phyloP scores from a whole-genome alignment of 257 asterid species.

The Solanum dulcamara region DNA sequence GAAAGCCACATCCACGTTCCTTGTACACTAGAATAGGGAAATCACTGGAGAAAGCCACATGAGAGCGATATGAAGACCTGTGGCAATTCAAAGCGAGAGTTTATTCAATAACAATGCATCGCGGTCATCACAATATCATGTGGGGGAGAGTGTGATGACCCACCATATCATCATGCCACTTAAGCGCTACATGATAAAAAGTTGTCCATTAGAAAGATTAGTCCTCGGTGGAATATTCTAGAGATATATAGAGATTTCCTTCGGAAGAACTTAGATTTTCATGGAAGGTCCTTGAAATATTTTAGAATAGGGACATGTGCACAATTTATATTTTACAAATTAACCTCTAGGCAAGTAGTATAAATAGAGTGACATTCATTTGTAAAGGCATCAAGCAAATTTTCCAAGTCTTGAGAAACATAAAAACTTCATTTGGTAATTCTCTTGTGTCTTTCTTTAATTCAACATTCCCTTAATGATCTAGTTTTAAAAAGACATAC shows the following conservation, averaged over 20 bases:
- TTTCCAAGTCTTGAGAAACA: background rate
- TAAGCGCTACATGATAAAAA: background rate
- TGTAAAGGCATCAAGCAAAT: background rate
- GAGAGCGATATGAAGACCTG: no score
- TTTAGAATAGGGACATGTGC: no score
- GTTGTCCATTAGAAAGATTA: background rate
- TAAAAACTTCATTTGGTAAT: background rate
- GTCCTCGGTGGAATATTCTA: background rate
- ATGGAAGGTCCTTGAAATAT: background rate
- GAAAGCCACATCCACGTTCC: no score
- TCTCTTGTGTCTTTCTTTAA: background rate
- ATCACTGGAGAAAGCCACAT: no score
- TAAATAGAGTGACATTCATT: background rate
- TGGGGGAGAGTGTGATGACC: background rate
- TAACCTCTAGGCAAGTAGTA: background rate
- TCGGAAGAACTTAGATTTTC: background rate
- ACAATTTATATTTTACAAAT: background rate
- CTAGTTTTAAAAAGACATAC: background rate
- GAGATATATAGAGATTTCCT: background rate
- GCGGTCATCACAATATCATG: no score
- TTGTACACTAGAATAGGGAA: no score
- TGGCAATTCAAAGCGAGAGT: no score
- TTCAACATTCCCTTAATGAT: background rate
- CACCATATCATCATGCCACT: background rate
- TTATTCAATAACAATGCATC: no score